Base-by-base conservation (phyloP, 192 early-diverging fungal species). In the Allomyces macrogynus region DNA sequence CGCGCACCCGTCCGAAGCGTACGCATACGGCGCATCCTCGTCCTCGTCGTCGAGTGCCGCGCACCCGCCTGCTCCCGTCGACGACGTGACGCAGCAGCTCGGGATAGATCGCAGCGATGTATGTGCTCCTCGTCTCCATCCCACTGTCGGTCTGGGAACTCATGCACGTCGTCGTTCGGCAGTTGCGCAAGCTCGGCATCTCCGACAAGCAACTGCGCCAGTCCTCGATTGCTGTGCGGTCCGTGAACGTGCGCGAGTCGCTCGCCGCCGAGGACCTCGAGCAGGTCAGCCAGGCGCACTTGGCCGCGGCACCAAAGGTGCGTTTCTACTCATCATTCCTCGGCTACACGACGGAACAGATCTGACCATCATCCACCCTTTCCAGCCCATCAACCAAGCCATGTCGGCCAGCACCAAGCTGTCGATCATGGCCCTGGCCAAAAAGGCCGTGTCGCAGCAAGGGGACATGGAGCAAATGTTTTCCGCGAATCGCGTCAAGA, bases 111-210 rank as follows among this genome's bases (percentile, higher is more conserved):
- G 49, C 16, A 1, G 49, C 49, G 49, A 57, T 20, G 49, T 57
- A 57, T 0, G 49, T 57, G 25, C 25, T 54, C 44, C 43, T 44
- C 0, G 23, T 64, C 4, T 32, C 63, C 4, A 44, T 69, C 24
- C 22, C 24, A 54, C 25, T 23, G 23, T 40, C 61, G n/a, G 57
- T 1, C n/a, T 43, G 14, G 27, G 61, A 64, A 84, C 86, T 88
- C 4, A 86, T 85, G 0, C 86, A 90, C 23, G 87, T 88, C 70
- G 86, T 87, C 16, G 68, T 77, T 14, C 81, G 83, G 42, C 90
- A 88, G 89, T 83, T 66, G 81, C 82, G 27, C 89, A 88, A 69
- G 78, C 84, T 62, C 77, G 83, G 62, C 69, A 82, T 25, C 75
- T 79, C 61, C 75, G 78, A 60, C 70, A 78, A 11, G 61, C 67